These are phyloP conservation scores for Betula pendula DNA, from an alignment of 306 rosid genomes.

Conservation along the genomic window DNA sequence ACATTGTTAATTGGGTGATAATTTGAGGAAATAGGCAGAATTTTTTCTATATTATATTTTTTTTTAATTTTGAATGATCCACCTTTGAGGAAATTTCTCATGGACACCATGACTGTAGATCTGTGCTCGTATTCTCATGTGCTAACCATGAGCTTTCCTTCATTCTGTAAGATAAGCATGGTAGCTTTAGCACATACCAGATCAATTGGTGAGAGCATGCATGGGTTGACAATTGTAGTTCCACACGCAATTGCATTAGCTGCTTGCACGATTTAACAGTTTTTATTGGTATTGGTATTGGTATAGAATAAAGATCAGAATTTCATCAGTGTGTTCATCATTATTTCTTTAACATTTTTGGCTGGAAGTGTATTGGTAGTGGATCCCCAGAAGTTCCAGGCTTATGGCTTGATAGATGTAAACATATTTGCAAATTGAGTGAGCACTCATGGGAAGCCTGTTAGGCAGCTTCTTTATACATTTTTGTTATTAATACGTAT, in stretches of 20 bases:
- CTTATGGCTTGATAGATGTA: background rate
- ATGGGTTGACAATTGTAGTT: background rate
- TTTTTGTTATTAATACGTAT: background rate
- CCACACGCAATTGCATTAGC: background rate
- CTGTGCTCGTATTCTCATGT: background rate
- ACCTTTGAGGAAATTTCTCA: background rate
- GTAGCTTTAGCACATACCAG: background rate
- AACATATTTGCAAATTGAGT: background rate
- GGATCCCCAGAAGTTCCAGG: background rate
- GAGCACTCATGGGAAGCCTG: background rate
- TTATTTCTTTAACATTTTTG: background rate
- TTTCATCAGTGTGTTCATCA: too few relatives aligned
- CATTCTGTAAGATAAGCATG: background rate
- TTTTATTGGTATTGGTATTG: too few relatives aligned
- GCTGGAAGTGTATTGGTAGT: background rate
- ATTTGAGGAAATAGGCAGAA: too few relatives aligned
- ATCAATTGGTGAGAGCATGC: background rate
- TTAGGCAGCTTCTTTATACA: background rate
- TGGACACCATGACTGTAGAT: background rate
- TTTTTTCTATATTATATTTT: too few relatives aligned
- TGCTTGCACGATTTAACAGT: too few relatives aligned
- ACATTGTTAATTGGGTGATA: too few relatives aligned
- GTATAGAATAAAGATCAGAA: too few relatives aligned
- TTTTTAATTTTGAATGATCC: background rate
- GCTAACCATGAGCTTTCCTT: background rate